Evolutionary conservation across 2,329 filamentous ascomycete species (phyloP), one percentile per base, ranked within the genome.

Genomic region (Penicillium sp.): DNA sequence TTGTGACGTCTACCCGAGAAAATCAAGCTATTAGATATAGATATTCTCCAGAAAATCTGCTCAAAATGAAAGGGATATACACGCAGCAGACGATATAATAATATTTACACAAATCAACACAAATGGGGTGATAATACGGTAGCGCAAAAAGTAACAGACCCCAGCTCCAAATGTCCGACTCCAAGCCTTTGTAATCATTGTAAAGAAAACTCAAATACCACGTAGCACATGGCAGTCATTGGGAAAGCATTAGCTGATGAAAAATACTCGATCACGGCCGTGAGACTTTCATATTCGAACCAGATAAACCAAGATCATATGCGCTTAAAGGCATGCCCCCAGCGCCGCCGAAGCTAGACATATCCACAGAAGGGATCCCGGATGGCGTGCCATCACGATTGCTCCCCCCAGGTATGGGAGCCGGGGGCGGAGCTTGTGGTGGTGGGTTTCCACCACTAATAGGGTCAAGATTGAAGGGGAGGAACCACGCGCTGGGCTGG

Each of bases 401-500:
- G 19, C 47, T 44, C 19, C 55, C 53, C 5, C 60, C 66, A 5
- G 66, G 53, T 1, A 57, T 54, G 5, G 61, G 42, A 15, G 45
- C 58, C 4, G 57, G 48, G 13, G 51, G 60, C 10, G 61, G 59
- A 23, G 58, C 49, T 8, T 58, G 50, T 23, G 48, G 44, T 38
- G 62, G 47, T 27, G 56, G 51, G 35, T 41, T 59, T 9, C 39
- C 55, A 36, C 50, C 58, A 23, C 70, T 64, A 19, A 74, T 57
- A 5, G 91, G 90, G 58, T 94, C 90, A 75, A 96, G 86, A 70
- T 96, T 96, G 75, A 96, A 96, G 1, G 93, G 91, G 79, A 96
- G 87, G 73, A 96, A 96, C 90, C 93, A 97, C 6, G 89, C 90
- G 52, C 87, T 88, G 45, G 75, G 74, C 43, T 77, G 75, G 54